phyloP scores from a whole-genome alignment of 202 grass and related monocot genomes.

The Zizania palustris region DNA sequence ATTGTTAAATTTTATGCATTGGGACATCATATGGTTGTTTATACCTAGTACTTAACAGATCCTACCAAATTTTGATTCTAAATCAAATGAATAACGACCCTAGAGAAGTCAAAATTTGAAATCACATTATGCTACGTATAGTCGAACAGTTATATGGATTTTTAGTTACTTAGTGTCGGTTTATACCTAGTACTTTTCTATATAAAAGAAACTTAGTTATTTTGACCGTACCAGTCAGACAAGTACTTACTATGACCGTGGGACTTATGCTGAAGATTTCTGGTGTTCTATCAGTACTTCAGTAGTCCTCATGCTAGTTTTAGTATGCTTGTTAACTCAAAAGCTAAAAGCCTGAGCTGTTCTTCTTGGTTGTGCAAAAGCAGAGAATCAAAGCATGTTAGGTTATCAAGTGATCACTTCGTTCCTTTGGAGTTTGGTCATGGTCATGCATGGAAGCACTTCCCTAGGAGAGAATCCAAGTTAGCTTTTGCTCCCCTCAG shows the following conservation, averaged over 20 bases:
- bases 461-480: slow-evolving; percentile 88
- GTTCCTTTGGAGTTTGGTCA: slow-evolving; percentile 78
- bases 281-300: slow-evolving; percentile 2
- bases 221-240: slow-evolving; percentile 32
- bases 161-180: slow-evolving; percentile 15
- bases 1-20: slow-evolving; percentile 20
- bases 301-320: slow-evolving; percentile 41
- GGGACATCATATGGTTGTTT: slow-evolving; percentile 28
- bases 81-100: too few relatives aligned
- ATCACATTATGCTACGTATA: slow-evolving; percentile 27
- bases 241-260: slow-evolving; percentile 1
- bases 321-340: slow-evolving; percentile 43
- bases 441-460: slow-evolving; percentile 79
- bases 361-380: slow-evolving; percentile 71
- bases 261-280: slow-evolving; percentile 23
- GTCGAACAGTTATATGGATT: neutral
- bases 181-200: neutral
- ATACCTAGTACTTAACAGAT: neutral
- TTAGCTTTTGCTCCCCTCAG: slow-evolving; percentile 57
- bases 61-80: too few relatives aligned
- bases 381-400: slow-evolving; percentile 93
- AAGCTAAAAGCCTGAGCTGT: slow-evolving; percentile 60
- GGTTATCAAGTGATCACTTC: slow-evolving; percentile 71
- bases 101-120: neutral
- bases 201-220: slow-evolving; percentile 10